Percentiles rank a stretch among this genome's conserved stretches.
phyloP scores from a whole-genome alignment of 805 yeast species.

The Ogataea methylovora region DNA sequence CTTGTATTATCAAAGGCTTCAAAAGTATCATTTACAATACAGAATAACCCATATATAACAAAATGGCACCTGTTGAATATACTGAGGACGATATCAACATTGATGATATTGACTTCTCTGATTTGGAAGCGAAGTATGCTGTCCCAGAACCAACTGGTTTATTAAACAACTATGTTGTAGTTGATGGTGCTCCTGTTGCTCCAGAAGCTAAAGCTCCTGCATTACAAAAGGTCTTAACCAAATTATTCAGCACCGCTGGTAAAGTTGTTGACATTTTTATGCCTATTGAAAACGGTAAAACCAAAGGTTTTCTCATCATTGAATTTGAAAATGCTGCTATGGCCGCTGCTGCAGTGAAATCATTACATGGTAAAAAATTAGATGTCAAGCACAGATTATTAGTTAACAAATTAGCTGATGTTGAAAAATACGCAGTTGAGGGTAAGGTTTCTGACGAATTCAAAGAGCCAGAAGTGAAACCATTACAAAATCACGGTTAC shows the following conservation, averaged over 20 bases:
- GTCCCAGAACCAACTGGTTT: constrained; percentile 50
- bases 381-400: constrained; percentile 88
- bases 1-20: too few relatives aligned
- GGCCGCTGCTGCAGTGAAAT: constrained; percentile 74
- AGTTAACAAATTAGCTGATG: constrained; percentile 75
- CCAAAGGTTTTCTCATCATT: constrained; percentile 82
- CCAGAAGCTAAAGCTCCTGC: constrained; percentile 84
- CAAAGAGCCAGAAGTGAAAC: constrained; percentile 65
- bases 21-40: too few relatives aligned
- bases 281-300: constrained; percentile 73
- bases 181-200: constrained; percentile 94
- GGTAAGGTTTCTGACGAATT: constrained; percentile 57
- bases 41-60: neutral
- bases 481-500: constrained; percentile 70
- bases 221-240: constrained; percentile 76
- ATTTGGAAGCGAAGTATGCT: constrained; percentile 69
- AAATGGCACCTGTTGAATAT: constrained; percentile 12
- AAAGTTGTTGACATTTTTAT: constrained; percentile 71
- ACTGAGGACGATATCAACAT: constrained; percentile 36
- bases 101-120: constrained; percentile 70
- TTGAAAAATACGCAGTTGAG: constrained; percentile 67
- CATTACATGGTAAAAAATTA: constrained; percentile 80
- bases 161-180: constrained; percentile 72
- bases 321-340: constrained; percentile 62
- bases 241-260: constrained; percentile 73